Percentiles rank a stretch among this genome's conserved stretches.
Conservation (phyloP, 306 rosid species). For the Vicia sativa region DNA sequence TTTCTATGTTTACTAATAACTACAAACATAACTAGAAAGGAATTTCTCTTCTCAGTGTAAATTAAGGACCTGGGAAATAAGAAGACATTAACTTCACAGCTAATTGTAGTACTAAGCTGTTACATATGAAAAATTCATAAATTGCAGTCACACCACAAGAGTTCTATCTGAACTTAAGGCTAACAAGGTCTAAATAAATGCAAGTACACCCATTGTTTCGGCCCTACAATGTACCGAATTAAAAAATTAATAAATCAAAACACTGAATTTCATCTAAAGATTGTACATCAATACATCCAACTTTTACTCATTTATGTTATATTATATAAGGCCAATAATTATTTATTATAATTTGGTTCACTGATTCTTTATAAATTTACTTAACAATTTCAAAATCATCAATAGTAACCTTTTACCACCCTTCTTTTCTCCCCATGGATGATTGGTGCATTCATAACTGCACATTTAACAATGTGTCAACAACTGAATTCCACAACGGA, state of each 20-base stretch:
- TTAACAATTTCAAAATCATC: constrained; percentile 8
- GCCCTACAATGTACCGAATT: neutral
- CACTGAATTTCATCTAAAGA: constrained; percentile 2
- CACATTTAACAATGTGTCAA: constrained; percentile 16
- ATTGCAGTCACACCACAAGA: neutral
- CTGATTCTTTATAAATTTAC: constrained; percentile 4
- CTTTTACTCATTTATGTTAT: constrained; percentile 4
- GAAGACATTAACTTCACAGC: too few species aligned
- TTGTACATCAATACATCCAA: neutral
- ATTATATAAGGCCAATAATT: constrained; percentile 8
- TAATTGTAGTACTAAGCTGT: too few species aligned
- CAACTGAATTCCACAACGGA: constrained; percentile 6
- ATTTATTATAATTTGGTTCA: constrained; percentile 1
- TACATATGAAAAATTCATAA: too few species aligned
- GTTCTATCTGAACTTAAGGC: neutral
- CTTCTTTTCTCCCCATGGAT: constrained; percentile 33
- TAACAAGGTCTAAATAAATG: constrained; percentile 4
- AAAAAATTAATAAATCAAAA: neutral
- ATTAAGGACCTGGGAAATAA: too few species aligned
- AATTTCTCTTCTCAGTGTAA: too few species aligned
- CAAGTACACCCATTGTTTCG: neutral
- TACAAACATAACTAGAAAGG: neutral
- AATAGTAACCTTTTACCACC: constrained; percentile 12
- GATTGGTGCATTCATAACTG: neutral
- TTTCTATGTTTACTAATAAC: constrained; percentile 5